Base-by-base conservation (phyloP, 345 rosid species). In the Corymbia maculata region DNA sequence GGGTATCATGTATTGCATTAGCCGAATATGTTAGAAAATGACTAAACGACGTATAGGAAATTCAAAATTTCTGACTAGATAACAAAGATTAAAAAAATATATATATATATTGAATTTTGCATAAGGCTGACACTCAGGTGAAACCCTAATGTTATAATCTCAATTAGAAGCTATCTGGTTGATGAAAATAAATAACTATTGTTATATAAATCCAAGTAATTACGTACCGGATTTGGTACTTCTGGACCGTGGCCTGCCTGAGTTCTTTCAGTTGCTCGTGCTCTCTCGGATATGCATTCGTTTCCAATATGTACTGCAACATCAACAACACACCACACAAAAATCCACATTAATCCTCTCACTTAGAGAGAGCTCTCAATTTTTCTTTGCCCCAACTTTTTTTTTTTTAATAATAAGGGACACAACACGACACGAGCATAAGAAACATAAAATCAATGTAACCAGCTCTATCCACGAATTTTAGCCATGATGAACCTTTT, bases 261-360 rank as follows among this genome's bases (percentile, higher is more conserved):
- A 95, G 86, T 42, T 89, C 88, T 87, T 90, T 95, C 36, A 94
- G 93, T 32, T 91, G 92, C 55, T 89, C 86, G 55, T 92, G 94
- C 87, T 95, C 96, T 85, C 91, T 91, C 13, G 94, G 96, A 82
- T 89, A 93, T 5, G 90, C 95, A 79, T 90, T 92, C 22, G 94
- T 93, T 51, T 93, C 93, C 15, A 80, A 79, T 8, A 94, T 85
- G 79, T 94, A 94, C 95, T 93, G 88, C 59, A 70, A 49, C 42
- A 66, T 9, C 36, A n/a, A 1, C 13, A 16, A 2, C 32, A 1
- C 11, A 87, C 42, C 32, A 13, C 17, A 28, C 66, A 59, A 28
- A 28, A 61, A 61, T 12, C 2, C 32, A 61, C 70, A 28, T 3
- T 12, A 28, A 13, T 61, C 13, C 70, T 61, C 70, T 28, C 70